phyloP scores from a whole-genome alignment of 441 rosid species.

The Jatropha podagrica region DNA sequence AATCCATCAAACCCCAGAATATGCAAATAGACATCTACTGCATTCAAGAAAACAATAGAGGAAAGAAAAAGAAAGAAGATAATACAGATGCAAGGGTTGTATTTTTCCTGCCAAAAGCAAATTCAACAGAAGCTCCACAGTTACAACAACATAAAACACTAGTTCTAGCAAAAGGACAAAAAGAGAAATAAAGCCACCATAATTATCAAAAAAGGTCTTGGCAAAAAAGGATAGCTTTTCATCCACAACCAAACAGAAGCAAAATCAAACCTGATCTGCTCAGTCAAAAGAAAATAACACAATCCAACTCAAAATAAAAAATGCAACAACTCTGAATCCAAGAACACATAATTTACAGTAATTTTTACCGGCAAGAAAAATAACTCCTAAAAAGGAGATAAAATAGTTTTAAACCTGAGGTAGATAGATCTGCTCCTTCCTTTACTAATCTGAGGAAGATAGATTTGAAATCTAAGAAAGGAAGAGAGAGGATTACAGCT shows the following conservation, averaged over 20 bases:
- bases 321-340: conserved; percentile 11
- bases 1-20: conserved; percentile 12
- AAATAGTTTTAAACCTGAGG: too few species aligned
- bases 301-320: neutral
- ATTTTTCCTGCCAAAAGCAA: neutral
- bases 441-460: too few species aligned
- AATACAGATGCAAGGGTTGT: neutral
- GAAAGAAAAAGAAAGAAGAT: neutral
- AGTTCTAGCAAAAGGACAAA: neutral
- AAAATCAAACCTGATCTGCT: conserved; percentile 16
- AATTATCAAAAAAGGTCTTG: neutral
- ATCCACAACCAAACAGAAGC: conserved; percentile 6
- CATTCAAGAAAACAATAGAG: neutral
- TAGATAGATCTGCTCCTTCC: too few species aligned
- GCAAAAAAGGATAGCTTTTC: neutral
- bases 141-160: neutral
- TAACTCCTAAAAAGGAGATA: too few species aligned
- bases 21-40: neutral
- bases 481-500: too few species aligned
- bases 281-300: neutral
- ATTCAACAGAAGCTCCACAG: neutral
- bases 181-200: neutral
- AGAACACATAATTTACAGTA: neutral
- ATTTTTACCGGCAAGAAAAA: neutral
- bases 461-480: too few species aligned